phyloP scores from a whole-genome alignment of 2,329 filamentous ascomycete genomes.

The Cladosporium cucumerinum region DNA sequence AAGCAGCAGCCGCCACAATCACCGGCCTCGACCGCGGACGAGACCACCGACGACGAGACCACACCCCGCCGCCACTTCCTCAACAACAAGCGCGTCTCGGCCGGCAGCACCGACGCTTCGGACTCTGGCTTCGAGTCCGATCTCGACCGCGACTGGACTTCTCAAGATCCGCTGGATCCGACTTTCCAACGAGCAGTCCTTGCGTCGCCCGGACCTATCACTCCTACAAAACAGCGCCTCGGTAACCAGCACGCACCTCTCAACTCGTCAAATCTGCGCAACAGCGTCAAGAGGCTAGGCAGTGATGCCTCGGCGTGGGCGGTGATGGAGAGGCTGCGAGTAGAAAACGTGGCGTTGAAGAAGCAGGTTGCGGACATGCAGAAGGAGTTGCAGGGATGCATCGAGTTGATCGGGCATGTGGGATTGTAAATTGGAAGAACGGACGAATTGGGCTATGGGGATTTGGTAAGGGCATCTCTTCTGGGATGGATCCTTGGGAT shows the following conservation, averaged over 20 bases:
- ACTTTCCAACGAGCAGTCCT: conserved; percentile 47
- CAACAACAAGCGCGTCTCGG: conserved; percentile 28
- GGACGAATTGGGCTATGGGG: neutral
- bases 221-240: conserved; percentile 22
- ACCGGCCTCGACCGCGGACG: conserved; percentile 21
- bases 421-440: neutral
- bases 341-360: conserved; percentile 55
- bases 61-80: conserved; percentile 1
- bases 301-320: conserved; percentile 50
- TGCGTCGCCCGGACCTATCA: conserved; percentile 38
- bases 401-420: conserved; percentile 46
- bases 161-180: conserved; percentile 7
- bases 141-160: conserved; percentile 44
- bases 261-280: conserved; percentile 9
- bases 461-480: neutral
- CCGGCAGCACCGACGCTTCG: conserved; percentile 39
- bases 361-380: conserved; percentile 53
- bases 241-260: conserved; percentile 4
- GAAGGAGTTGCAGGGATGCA: conserved; percentile 53
- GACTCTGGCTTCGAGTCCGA: conserved; percentile 61
- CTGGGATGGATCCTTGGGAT: neutral
- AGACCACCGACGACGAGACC: conserved; percentile 23
- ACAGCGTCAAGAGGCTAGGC: conserved; percentile 33
- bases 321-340: conserved; percentile 49
- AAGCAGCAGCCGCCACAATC: conserved; percentile 17